Percentiles rank a stretch among this genome's conserved stretches.
These are phyloP conservation scores for Chloris gayana DNA, from an alignment of 176 grass and related monocot genomes.

Conservation along the genomic window DNA sequence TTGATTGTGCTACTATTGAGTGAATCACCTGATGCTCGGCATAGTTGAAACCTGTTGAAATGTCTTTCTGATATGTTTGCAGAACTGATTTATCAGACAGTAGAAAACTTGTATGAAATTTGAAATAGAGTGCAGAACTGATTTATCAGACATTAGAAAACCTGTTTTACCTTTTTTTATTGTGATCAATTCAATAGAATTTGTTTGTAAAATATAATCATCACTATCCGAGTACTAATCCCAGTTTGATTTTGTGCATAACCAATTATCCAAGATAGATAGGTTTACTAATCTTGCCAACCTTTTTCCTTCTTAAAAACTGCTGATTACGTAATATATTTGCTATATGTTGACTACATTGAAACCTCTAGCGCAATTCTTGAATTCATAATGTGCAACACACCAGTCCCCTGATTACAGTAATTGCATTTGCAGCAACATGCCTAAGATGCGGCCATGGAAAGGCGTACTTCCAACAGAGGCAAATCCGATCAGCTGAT, in stretches of 20 bases:
- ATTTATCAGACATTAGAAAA: neutral
- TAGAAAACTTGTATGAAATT: neutral
- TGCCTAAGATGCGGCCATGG: constrained; percentile 62
- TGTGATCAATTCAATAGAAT: neutral
- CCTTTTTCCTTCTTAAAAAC: neutral
- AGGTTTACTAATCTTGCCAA: neutral
- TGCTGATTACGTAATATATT: neutral
- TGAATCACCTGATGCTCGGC: neutral
- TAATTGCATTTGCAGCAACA: constrained; percentile 48
- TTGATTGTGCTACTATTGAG: neutral
- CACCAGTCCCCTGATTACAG: neutral
- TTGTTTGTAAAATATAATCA: too few relatives aligned
- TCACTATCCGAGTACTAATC: too few relatives aligned
- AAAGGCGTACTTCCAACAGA: constrained; percentile 64
- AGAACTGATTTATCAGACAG: neutral
- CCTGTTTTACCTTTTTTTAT: neutral
- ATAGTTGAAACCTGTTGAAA: neutral
- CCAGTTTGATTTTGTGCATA: too few relatives aligned
- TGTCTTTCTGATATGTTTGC: neutral
- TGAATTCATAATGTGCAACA: constrained; percentile 9
- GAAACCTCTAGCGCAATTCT: neutral
- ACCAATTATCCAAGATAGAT: neutral
- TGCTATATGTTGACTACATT: neutral
- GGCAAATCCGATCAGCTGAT: constrained; percentile 68
- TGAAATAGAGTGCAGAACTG: neutral